Conservation (phyloP, 169 alveolate species). For the Plasmodium reichenowi region DNA sequence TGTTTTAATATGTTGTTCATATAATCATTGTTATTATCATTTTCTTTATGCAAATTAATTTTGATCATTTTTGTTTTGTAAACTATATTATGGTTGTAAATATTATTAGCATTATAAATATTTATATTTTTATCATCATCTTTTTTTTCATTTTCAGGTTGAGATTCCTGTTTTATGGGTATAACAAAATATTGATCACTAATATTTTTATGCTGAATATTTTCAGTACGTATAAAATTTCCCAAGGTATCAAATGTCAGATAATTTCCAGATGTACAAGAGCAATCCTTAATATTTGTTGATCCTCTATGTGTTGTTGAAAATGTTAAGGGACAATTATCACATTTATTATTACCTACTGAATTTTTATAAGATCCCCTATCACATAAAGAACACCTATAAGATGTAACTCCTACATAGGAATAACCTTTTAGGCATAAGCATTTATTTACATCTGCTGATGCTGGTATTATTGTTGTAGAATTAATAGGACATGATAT, state of each 20-base stretch:
- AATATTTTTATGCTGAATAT: slow-evolving; percentile 53
- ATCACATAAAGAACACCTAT: slow-evolving; percentile 80
- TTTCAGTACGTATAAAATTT: slow-evolving; percentile 39
- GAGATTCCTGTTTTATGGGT: slow-evolving; percentile 20
- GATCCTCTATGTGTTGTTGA: slow-evolving; percentile 82
- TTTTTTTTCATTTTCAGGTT: slow-evolving; percentile 1
- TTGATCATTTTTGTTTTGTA: slow-evolving; percentile 36
- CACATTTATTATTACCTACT: slow-evolving; percentile 79
- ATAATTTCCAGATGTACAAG: slow-evolving; percentile 79
- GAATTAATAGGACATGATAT: slow-evolving; percentile 83
- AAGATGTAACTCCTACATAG: slow-evolving; percentile 39
- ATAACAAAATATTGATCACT: slow-evolving; percentile 55
- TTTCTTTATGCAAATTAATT: slow-evolving; percentile 43
- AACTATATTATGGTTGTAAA: slow-evolving; percentile 41
- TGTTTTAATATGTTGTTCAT: slow-evolving; percentile 43
- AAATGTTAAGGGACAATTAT: slow-evolving; percentile 81
- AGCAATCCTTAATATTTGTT: slow-evolving; percentile 78
- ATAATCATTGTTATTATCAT: background rate
- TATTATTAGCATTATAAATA: slow-evolving; percentile 11
- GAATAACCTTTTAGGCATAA: slow-evolving; percentile 83
- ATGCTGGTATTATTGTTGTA: slow-evolving; percentile 74
- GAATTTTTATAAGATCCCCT: slow-evolving; percentile 81
- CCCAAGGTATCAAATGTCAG: slow-evolving; percentile 55
- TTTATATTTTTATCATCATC: slow-evolving; percentile 15
- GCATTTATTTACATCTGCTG: slow-evolving; percentile 77